These are phyloP conservation scores for Lumnitzera littorea DNA, from an alignment of 345 rosid species.

Conservation along the genomic window DNA sequence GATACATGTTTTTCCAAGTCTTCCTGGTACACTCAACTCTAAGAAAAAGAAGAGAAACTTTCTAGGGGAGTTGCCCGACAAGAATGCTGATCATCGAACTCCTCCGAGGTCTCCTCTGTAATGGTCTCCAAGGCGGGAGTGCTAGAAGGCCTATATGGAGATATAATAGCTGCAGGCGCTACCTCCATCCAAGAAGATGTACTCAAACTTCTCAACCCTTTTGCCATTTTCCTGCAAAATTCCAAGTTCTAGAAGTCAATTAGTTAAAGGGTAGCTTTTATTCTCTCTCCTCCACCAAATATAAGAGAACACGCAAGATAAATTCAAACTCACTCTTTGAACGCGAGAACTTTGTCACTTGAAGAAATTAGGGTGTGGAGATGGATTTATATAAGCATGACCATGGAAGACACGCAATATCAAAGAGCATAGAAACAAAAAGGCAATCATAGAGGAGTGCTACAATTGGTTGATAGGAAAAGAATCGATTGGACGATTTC, in stretches of 20 bases:
- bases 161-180: constrained; percentile 37
- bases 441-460: no score
- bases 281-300: constrained; percentile 2
- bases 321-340: no score
- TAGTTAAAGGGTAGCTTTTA: background rate
- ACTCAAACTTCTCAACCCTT: constrained; percentile 5
- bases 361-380: no score
- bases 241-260: no score
- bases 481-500: no score
- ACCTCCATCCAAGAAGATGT: constrained; percentile 23
- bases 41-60: background rate
- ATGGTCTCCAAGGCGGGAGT: constrained; percentile 39
- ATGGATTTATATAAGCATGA: no score
- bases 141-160: constrained; percentile 30
- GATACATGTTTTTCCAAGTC: no score
- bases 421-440: no score
- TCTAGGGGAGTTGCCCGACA: background rate
- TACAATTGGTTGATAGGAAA: no score
- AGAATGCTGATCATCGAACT: constrained; percentile 6
- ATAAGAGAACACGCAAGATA: constrained; percentile 6
- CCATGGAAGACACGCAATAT: no score
- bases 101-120: constrained; percentile 24
- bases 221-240: constrained; percentile 13
- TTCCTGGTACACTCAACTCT: no score
- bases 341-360: no score